Evolutionary conservation across 2,329 filamentous ascomycete species (phyloP).

Genomic region (Thelonectria discophora): DNA sequence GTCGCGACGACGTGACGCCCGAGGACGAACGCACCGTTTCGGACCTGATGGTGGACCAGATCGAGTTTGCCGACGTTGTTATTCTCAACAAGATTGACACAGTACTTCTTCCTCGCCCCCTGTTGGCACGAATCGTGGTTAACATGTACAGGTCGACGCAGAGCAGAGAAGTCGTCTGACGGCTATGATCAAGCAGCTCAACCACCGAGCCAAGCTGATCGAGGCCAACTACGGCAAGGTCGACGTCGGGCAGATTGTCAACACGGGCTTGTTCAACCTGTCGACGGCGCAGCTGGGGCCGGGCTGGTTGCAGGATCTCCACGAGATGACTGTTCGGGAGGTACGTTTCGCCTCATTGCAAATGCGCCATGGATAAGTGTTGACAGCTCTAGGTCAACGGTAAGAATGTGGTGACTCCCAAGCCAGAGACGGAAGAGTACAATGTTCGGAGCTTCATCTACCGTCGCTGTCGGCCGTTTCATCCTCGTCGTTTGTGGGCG

Average conservation of each 20-base stretch:
- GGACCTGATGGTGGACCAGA: slow-evolving; percentile 79
- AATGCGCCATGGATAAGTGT: neutral
- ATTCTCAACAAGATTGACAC: slow-evolving; percentile 76
- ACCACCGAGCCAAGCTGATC: slow-evolving; percentile 71
- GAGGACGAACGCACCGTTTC: slow-evolving; percentile 80
- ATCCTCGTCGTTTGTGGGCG: slow-evolving; percentile 56
- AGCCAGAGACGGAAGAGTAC: slow-evolving; percentile 78
- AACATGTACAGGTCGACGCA: slow-evolving; percentile 47
- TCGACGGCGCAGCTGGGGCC: slow-evolving; percentile 70
- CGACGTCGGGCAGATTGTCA: slow-evolving; percentile 69
- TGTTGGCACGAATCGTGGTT: neutral
- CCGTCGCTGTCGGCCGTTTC: slow-evolving; percentile 63
- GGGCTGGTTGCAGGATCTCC: slow-evolving; percentile 75
- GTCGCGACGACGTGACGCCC: slow-evolving; percentile 67
- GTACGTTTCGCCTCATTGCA: slow-evolving; percentile 43
- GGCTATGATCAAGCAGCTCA: slow-evolving; percentile 67
- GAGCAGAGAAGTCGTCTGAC: slow-evolving; percentile 57
- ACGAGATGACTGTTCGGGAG: slow-evolving; percentile 71
- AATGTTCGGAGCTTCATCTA: slow-evolving; percentile 78
- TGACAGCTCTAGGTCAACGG: slow-evolving; percentile 51
- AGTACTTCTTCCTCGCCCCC: slow-evolving; percentile 46
- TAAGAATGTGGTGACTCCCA: slow-evolving; percentile 66
- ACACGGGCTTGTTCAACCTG: slow-evolving; percentile 72
- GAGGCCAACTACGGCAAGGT: slow-evolving; percentile 68
- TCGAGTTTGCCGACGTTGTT: slow-evolving; percentile 79